Conservation (phyloP, 228 moss, liverwort and hornwort species). For the Sphagnum fallax region DNA sequence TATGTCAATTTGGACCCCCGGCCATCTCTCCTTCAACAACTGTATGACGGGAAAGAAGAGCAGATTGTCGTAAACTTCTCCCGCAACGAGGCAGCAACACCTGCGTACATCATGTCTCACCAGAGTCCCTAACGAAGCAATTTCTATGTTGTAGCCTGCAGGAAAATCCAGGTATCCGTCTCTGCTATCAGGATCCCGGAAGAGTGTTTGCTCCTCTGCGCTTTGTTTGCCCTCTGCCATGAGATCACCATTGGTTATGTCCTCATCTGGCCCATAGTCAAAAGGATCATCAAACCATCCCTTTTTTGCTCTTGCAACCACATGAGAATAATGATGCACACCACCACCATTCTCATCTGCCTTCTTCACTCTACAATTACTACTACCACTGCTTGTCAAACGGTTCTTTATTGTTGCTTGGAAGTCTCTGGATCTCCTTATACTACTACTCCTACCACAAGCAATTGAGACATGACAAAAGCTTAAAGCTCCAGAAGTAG, state of each 20-base stretch:
- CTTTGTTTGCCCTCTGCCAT: constrained; percentile 59
- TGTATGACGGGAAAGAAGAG: constrained; percentile 89
- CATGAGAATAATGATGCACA: too few relatives aligned
- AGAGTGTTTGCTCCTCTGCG: constrained; percentile 44
- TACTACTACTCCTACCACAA: too few relatives aligned
- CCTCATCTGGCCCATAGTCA: constrained; percentile 54
- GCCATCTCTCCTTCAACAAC: constrained; percentile 66
- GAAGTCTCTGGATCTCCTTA: too few relatives aligned
- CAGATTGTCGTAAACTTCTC: constrained; percentile 86
- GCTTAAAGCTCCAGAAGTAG: too few relatives aligned
- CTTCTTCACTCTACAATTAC: too few relatives aligned
- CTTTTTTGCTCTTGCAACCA: not conserved
- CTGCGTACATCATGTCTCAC: constrained; percentile 70
- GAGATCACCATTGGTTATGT: constrained; percentile 55
- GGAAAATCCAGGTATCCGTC: constrained; percentile 79
- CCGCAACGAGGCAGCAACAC: constrained; percentile 68
- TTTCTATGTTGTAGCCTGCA: constrained; percentile 52
- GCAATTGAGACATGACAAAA: too few relatives aligned
- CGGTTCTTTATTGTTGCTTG: too few relatives aligned
- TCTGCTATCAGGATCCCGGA: constrained; percentile 13
- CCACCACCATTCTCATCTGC: too few relatives aligned
- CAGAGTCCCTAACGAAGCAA: constrained; percentile 50
- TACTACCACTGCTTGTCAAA: too few relatives aligned
- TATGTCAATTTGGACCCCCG: constrained; percentile 76
- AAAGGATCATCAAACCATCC: constrained; percentile 74